Evolutionary conservation across 108 stramenopile species (phyloP).

Genomic region (Conticribra guillardii): DNA sequence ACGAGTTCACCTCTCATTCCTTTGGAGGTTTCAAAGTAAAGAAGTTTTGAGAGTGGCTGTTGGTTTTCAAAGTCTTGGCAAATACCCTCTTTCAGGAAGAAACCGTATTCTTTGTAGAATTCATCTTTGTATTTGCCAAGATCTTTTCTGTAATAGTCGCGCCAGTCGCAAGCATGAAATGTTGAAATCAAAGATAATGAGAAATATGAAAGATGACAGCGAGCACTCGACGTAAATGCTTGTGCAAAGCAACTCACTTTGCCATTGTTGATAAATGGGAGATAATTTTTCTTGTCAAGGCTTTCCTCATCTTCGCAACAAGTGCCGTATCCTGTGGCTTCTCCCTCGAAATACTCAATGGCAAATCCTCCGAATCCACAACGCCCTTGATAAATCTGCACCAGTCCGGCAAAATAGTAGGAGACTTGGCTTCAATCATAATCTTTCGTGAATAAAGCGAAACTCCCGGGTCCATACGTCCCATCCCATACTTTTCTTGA

Average conservation of each 20-base stretch:
- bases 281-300: conserved; percentile 90
- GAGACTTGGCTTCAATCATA: conserved; percentile 92
- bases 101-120: conserved; percentile 93
- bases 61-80: conserved; percentile 93
- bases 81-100: conserved; percentile 97
- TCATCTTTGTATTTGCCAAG: conserved; percentile 85
- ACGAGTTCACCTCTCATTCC: conserved; percentile 75
- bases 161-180: background rate
- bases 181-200: background rate
- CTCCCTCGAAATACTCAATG: conserved; percentile 95
- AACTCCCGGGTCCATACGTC: conserved; percentile 97
- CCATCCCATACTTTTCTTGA: conserved; percentile 98
- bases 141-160: conserved; percentile 92
- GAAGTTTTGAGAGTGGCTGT: conserved; percentile 88
- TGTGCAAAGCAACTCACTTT: conserved; percentile 57
- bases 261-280: conserved; percentile 81
- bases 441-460: conserved; percentile 94
- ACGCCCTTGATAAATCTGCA: conserved; percentile 94
- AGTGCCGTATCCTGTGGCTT: conserved; percentile 97
- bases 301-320: conserved; percentile 86
- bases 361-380: conserved; percentile 99
- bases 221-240: background rate
- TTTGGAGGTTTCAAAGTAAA: conserved; percentile 94
- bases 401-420: conserved; percentile 98
- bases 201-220: too few relatives aligned